Evolutionary conservation across 768 basidiomycete species (phyloP), one percentile per base, ranked within the genome.

Genomic region (Mycena capillaripes): DNA sequence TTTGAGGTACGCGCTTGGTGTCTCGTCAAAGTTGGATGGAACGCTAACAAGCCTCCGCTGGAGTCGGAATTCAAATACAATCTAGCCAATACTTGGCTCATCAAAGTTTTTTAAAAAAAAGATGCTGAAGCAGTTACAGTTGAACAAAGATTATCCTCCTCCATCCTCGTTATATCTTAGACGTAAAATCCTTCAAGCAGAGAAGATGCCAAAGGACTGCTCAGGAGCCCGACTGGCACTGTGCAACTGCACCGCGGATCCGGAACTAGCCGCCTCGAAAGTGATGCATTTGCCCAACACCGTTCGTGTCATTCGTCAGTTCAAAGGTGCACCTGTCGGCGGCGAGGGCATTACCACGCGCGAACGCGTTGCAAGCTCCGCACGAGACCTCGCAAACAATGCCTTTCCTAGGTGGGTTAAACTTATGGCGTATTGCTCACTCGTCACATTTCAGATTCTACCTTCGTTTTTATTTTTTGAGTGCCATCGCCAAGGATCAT

Each of bases 211-310:
- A 17, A 73, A 42, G 21, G 1, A 23, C 56, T 69, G 72, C 14
- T 56, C 60, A 8, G 61, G 48, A 46, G 38, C 72, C 72, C 23
- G 29, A n/a, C 55, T 59, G 6, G 38, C 67, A 73, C 3, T 48
- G 16, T 69, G 27, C 19, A 73, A 21, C 23, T 73, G 67, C 46
- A 65, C 72, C 17, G 65, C 72, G n/a, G n/a, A n/a, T n/a, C n/a
- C n/a, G 16, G 66, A 69, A 27, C 60, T 53, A 17, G 66, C 67
- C 11, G 72, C 72, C 38, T 57, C 61, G 57, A 73, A 73, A 6
- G 72, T 69, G 30, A 73, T 63, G 40, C 72, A 73, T 32, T n/a
- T 73, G 58, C 4, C 67, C 72, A 17, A 59, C 17, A 9, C 66
- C 72, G 48, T 73, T 73, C 17, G 44, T 48, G 4, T 46, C 72